Evolutionary conservation across 2,329 filamentous ascomycete species (phyloP).

Genomic region (Aspergillus sp.): DNA sequence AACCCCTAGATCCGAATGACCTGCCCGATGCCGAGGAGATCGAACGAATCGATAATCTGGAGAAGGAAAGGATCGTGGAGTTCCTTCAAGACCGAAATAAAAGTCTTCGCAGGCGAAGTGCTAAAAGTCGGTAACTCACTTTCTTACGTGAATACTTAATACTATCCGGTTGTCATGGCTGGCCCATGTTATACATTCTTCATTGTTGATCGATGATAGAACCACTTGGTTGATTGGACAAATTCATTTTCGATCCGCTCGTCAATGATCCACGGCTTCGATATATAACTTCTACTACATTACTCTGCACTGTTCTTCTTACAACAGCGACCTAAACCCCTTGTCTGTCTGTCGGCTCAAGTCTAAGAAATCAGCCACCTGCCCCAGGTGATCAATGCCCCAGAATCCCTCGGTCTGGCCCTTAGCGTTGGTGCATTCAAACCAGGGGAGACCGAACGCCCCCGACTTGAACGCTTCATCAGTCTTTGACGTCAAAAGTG

Average conservation of each 20-base stretch:
- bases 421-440: conserved; percentile 54
- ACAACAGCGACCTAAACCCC: conserved; percentile 32
- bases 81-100: conserved; percentile 32
- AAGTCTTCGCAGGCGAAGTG: conserved; percentile 16
- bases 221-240: neutral
- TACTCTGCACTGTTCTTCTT: neutral
- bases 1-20: neutral
- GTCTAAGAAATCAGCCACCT: conserved; percentile 53
- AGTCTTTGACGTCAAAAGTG: conserved; percentile 49
- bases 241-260: neutral
- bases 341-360: conserved; percentile 41
- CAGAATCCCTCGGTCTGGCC: conserved; percentile 58
- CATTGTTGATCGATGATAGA: neutral
- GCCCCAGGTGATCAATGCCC: conserved; percentile 61
- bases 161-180: neutral
- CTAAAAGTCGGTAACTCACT: neutral
- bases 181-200: neutral
- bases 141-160: neutral
- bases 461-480: conserved; percentile 53
- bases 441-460: conserved; percentile 63
- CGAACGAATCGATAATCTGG: conserved; percentile 27
- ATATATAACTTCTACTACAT: too few species aligned
- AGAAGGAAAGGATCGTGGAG: conserved; percentile 31
- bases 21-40: conserved; percentile 17
- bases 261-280: neutral